A percentile compares a stretch with the other conserved stretches of the same genome.
Evolutionary conservation across 1,284 basidiomycete species (phyloP).

Genomic region (Taiwanofungus camphoratus): DNA sequence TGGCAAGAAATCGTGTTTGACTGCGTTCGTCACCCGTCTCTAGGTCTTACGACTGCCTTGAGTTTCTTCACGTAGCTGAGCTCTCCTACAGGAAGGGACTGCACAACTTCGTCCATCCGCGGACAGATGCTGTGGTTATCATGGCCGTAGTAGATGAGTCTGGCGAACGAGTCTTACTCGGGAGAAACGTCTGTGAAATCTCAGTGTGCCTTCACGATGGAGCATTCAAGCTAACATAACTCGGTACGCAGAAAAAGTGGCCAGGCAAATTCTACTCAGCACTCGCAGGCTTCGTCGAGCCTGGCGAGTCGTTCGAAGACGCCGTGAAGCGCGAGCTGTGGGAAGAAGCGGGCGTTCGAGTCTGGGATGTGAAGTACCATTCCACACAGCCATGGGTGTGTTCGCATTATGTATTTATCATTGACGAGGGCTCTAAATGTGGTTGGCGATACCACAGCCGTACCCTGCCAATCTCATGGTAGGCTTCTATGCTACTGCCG

Average conservation of each 20-base stretch:
- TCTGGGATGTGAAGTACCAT: conserved; percentile 84
- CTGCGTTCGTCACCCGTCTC: conserved; percentile 43
- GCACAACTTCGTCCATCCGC: conserved; percentile 85
- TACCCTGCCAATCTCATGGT: conserved; percentile 90
- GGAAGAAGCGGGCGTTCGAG: conserved; percentile 90
- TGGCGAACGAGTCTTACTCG: conserved; percentile 80
- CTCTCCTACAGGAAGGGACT: conserved; percentile 58
- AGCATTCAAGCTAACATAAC: conserved; percentile 1
- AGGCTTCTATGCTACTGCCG: conserved; percentile 80
- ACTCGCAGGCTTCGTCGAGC: conserved; percentile 88
- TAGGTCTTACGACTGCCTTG: neutral
- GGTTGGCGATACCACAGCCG: conserved; percentile 43
- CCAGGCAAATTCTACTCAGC: conserved; percentile 78
- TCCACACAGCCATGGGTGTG: conserved; percentile 79
- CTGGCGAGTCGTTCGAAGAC: conserved; percentile 94
- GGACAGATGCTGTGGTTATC: conserved; percentile 90
- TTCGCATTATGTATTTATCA: too few relatives aligned
- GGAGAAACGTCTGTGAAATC: conserved; percentile 62
- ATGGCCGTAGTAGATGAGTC: conserved; percentile 81
- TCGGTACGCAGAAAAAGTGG: conserved; percentile 50
- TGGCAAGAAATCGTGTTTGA: conserved; percentile 59
- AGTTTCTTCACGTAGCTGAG: conserved; percentile 2
- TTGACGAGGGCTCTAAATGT: too few relatives aligned
- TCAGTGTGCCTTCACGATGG: conserved; percentile 1
- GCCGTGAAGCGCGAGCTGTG: conserved; percentile 90